Evolutionary conservation across 2,329 filamentous ascomycete species (phyloP).

Genomic region (Fusarium fracticaudum): DNA sequence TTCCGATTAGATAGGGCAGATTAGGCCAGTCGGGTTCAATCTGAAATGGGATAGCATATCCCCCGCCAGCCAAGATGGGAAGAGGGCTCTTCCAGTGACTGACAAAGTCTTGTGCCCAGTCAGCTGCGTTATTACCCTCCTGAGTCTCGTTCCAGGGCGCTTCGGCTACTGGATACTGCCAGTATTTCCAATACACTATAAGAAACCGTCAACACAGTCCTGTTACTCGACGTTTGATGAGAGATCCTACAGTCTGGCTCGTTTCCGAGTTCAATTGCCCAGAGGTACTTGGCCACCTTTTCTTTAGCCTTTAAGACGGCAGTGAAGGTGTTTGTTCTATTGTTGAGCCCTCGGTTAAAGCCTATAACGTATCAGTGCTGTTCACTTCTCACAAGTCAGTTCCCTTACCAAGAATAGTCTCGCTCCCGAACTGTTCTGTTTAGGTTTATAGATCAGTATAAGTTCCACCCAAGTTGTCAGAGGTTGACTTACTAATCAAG

Average conservation of each 20-base stretch:
- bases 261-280: background rate
- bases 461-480: rapidly evolving
- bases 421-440: background rate
- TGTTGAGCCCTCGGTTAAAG: background rate
- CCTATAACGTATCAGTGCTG: background rate
- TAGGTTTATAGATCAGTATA: background rate
- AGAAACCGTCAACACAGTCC: background rate
- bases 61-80: background rate
- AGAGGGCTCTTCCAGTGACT: background rate
- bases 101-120: background rate
- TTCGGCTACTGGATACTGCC: background rate
- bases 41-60: background rate
- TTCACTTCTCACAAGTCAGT: background rate
- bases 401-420: background rate
- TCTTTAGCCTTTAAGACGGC: background rate
- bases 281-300: background rate
- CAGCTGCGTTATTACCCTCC: background rate
- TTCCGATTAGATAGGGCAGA: background rate
- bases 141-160: background rate
- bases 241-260: background rate
- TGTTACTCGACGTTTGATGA: rapidly evolving
- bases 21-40: background rate
- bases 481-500: background rate
- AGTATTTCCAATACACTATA: background rate
- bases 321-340: background rate